phyloP scores from a whole-genome alignment of 2,329 filamentous ascomycete species.

The Colletotrichum acutatum region DNA sequence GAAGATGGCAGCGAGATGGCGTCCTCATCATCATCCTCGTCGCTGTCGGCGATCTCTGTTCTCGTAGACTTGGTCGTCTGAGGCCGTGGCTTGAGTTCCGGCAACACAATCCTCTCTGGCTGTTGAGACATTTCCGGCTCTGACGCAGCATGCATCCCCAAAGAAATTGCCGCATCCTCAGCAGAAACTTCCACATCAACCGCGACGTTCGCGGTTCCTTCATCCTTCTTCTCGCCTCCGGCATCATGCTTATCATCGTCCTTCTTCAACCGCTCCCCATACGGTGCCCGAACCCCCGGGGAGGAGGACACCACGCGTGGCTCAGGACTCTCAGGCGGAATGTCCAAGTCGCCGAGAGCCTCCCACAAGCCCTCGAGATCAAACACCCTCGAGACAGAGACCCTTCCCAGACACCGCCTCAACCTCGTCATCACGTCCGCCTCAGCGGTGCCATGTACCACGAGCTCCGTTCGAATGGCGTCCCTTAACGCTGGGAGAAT shows the following conservation, averaged over 20 bases:
- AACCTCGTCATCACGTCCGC: slow-evolving; percentile 39
- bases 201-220: neutral
- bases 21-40: slow-evolving; percentile 53
- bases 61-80: slow-evolving; percentile 1
- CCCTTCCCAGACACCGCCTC: slow-evolving; percentile 56
- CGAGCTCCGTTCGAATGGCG: slow-evolving; percentile 51
- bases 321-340: slow-evolving; percentile 5
- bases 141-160: neutral
- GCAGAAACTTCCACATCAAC: neutral
- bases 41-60: slow-evolving; percentile 51
- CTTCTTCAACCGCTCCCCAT: slow-evolving; percentile 9
- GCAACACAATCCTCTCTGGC: slow-evolving; percentile 6
- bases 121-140: neutral
- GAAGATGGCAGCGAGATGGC: slow-evolving; percentile 33
- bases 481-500: slow-evolving; percentile 55
- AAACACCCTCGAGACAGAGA: slow-evolving; percentile 67
- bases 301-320: neutral
- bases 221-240: neutral
- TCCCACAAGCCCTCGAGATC: slow-evolving; percentile 69
- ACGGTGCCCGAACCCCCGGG: too few relatives aligned
- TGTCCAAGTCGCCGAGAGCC: slow-evolving; percentile 62
- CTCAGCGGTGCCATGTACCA: slow-evolving; percentile 31
- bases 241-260: neutral
- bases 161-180: neutral
- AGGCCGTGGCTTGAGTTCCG: slow-evolving; percentile 18